These are phyloP conservation scores for Myriosclerotinia scirpicola DNA, from an alignment of 2,329 filamentous ascomycete species.

Conservation along the genomic window DNA sequence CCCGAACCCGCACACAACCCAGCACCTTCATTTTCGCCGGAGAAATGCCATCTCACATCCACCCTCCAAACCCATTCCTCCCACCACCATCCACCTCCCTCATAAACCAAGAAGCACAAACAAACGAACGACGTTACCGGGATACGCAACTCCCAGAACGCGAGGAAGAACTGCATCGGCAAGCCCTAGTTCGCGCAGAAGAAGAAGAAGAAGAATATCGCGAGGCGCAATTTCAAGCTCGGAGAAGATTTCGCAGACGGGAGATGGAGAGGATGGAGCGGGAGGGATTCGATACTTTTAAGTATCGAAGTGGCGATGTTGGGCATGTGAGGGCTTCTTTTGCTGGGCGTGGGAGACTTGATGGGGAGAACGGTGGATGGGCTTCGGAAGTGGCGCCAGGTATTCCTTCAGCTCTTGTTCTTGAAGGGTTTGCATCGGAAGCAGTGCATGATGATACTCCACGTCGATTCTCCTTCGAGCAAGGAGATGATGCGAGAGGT, in stretches of 20 bases:
- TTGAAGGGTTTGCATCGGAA: not conserved
- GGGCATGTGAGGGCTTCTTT: not conserved
- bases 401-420: no score
- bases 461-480: not conserved
- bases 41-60: not conserved
- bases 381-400: no score
- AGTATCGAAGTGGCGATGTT: not conserved
- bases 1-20: not conserved
- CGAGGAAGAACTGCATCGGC: not conserved
- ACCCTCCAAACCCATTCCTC: not conserved
- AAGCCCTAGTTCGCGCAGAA: not conserved
- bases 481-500: not conserved
- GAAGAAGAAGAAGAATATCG: not conserved
- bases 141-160: not conserved
- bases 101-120: not conserved
- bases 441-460: not conserved
- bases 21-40: not conserved
- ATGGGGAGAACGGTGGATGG: no score
- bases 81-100: not conserved
- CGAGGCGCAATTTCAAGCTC: not conserved
- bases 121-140: not conserved
- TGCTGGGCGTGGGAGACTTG: not conserved
- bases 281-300: not conserved
- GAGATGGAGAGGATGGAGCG: constrained; percentile 2
- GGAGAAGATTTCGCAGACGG: not conserved